These are phyloP conservation scores for Hypoxylon sp. DNA, from an alignment of 2,329 filamentous ascomycete species.

Conservation along the genomic window DNA sequence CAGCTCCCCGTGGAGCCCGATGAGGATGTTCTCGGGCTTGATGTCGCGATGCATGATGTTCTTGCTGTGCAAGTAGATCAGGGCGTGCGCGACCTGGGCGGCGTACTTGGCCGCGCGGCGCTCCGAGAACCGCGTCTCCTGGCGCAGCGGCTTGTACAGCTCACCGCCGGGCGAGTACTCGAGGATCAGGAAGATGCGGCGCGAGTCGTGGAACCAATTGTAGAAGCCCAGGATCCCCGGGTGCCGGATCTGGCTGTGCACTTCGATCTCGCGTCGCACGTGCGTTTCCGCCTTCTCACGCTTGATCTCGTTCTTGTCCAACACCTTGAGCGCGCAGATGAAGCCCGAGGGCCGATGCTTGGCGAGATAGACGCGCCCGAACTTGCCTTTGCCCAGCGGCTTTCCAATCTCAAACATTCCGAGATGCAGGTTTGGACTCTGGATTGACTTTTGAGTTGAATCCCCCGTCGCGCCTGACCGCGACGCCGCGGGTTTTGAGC, in stretches of 20 bases:
- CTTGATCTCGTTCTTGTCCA: constrained; percentile 86
- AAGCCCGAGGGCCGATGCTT: constrained; percentile 83
- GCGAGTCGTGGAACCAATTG: constrained; percentile 89
- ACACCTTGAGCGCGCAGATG: constrained; percentile 86
- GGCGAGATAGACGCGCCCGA: constrained; percentile 86
- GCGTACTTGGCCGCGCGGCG: constrained; percentile 89
- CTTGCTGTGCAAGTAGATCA: constrained; percentile 93
- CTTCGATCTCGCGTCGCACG: constrained; percentile 88
- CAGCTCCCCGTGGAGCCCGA: constrained; percentile 96
- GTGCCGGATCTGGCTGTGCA: constrained; percentile 87
- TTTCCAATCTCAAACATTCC: constrained; percentile 95
- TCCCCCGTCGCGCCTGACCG: background rate
- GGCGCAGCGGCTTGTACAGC: constrained; percentile 86
- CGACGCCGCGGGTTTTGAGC: background rate
- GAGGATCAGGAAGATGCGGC: constrained; percentile 87
- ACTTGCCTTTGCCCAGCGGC: constrained; percentile 88
- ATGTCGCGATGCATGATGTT: constrained; percentile 97
- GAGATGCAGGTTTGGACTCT: constrained; percentile 67
- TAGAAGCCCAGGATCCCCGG: constrained; percentile 87
- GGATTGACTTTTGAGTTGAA: background rate
- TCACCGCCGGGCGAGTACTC: constrained; percentile 89
- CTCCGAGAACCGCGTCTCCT: constrained; percentile 83
- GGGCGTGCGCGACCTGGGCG: constrained; percentile 88
- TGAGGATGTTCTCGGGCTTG: constrained; percentile 96
- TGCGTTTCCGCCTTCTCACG: constrained; percentile 86